A percentile compares a stretch with the other conserved stretches of the same genome.
phyloP scores from a whole-genome alignment of 306 rosid genomes.

The Lathyrus oleraceus region DNA sequence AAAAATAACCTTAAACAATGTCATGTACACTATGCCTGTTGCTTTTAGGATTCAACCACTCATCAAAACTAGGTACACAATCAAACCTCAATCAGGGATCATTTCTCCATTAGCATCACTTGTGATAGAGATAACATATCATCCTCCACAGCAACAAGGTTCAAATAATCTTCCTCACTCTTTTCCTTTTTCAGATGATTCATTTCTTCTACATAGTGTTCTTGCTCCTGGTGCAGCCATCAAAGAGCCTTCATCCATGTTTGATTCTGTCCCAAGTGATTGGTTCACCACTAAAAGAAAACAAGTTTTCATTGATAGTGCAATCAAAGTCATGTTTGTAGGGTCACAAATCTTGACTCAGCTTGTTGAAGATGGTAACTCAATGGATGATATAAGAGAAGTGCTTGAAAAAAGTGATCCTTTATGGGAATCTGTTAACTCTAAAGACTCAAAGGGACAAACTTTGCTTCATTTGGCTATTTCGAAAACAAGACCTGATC shows the following conservation, averaged over 20 bases:
- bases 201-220: constrained; percentile 80
- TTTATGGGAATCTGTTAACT: constrained; percentile 56
- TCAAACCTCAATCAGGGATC: constrained; percentile 71
- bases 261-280: constrained; percentile 68
- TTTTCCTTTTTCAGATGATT: constrained; percentile 61
- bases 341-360: constrained; percentile 65
- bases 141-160: constrained; percentile 42
- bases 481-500: constrained; percentile 54
- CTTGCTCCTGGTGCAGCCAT: constrained; percentile 79
- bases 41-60: constrained; percentile 76
- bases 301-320: constrained; percentile 79
- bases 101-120: constrained; percentile 75
- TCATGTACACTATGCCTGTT: constrained; percentile 94
- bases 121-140: constrained; percentile 56
- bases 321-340: constrained; percentile 64
- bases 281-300: constrained; percentile 81
- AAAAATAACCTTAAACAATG: constrained; percentile 60
- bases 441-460: constrained; percentile 55
- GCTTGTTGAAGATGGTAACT: constrained; percentile 51
- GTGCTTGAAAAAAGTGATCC: constrained; percentile 68
- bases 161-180: constrained; percentile 57
- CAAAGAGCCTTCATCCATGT: constrained; percentile 61
- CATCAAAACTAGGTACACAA: constrained; percentile 59
- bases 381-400: constrained; percentile 67
- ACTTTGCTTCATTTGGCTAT: constrained; percentile 65